A percentile compares a stretch with the other conserved stretches of the same genome.
These are phyloP conservation scores for Metarhizium album DNA, from an alignment of 2,329 filamentous ascomycete species.

Conservation along the genomic window DNA sequence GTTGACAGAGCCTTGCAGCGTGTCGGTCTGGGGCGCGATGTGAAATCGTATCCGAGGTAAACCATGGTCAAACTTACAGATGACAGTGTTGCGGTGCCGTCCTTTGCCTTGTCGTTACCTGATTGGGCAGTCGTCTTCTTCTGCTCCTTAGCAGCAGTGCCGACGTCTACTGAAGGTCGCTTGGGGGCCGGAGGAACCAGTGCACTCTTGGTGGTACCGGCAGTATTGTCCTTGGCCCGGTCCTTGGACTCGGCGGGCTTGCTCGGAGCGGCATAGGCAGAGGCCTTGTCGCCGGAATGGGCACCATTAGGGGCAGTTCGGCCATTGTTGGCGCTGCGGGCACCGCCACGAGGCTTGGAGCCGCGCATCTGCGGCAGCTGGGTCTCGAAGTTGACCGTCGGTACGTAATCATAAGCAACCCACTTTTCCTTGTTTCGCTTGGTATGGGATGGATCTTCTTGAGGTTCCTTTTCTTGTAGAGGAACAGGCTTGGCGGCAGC, in stretches of 20 bases:
- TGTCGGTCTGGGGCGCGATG: not conserved
- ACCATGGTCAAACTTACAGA: slow-evolving; percentile 26
- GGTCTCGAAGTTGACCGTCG: slow-evolving; percentile 78
- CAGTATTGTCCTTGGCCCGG: slow-evolving; percentile 24
- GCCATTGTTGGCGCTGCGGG: slow-evolving; percentile 28
- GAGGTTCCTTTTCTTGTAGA: slow-evolving; percentile 52
- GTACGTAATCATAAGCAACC: slow-evolving; percentile 73
- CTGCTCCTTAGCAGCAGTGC: slow-evolving; percentile 27
- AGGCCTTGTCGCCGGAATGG: slow-evolving; percentile 27
- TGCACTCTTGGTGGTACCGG: slow-evolving; percentile 22
- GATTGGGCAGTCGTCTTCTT: slow-evolving; percentile 31
- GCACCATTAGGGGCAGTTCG: slow-evolving; percentile 24
- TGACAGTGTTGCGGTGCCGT: slow-evolving; percentile 20
- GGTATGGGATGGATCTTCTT: slow-evolving; percentile 34
- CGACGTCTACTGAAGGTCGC: slow-evolving; percentile 32
- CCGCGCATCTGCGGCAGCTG: slow-evolving; percentile 50
- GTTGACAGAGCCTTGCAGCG: not conserved
- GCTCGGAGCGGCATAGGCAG: slow-evolving; percentile 16
- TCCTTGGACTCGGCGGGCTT: slow-evolving; percentile 25
- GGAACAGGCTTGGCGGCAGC: slow-evolving; percentile 43
- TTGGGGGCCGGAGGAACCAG: slow-evolving; percentile 30
- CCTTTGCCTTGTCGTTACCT: slow-evolving; percentile 30
- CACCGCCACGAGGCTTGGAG: slow-evolving; percentile 39
- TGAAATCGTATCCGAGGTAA: not conserved
- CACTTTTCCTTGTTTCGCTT: slow-evolving; percentile 72